Conservation (phyloP, 352 stramenopile species). For the Aphanomyces cochlioides region DNA sequence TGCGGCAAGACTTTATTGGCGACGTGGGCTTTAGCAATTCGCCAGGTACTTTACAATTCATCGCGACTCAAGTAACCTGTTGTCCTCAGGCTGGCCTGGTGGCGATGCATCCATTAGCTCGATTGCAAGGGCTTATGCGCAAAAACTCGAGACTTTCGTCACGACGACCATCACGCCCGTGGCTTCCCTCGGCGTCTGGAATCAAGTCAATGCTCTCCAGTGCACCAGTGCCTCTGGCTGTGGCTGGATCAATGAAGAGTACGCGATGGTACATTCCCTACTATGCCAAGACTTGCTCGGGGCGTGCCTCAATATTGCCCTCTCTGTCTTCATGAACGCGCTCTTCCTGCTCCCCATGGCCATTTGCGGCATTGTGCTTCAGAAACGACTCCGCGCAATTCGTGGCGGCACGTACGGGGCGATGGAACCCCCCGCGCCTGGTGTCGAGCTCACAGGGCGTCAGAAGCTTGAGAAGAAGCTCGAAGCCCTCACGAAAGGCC, state of each 20-base stretch:
- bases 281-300: conserved; percentile 72
- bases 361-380: conserved; percentile 61
- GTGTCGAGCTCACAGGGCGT: conserved; percentile 7
- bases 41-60: conserved; percentile 31
- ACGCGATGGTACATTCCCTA: conserved; percentile 67
- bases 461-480: conserved; percentile 26
- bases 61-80: conserved; percentile 33
- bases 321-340: conserved; percentile 72
- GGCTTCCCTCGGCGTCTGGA: conserved; percentile 40
- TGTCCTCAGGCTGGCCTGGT: conserved; percentile 27
- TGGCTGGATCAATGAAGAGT: conserved; percentile 77
- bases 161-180: conserved; percentile 55
- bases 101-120: background rate
- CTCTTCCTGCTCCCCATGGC: conserved; percentile 75
- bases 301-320: conserved; percentile 72
- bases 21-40: conserved; percentile 63
- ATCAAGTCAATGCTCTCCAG: conserved; percentile 43
- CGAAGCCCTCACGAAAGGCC: conserved; percentile 23
- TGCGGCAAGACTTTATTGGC: conserved; percentile 68
- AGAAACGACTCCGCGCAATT: conserved; percentile 75
- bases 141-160: conserved; percentile 48
- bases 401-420: conserved; percentile 44
- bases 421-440: conserved; percentile 15
- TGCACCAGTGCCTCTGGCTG: conserved; percentile 55
- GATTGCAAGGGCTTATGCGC: background rate